Percentiles rank a stretch among this genome's conserved stretches.
These are phyloP conservation scores for Lolium rigidum DNA, from an alignment of 176 grass and related monocot species.

Conservation along the genomic window DNA sequence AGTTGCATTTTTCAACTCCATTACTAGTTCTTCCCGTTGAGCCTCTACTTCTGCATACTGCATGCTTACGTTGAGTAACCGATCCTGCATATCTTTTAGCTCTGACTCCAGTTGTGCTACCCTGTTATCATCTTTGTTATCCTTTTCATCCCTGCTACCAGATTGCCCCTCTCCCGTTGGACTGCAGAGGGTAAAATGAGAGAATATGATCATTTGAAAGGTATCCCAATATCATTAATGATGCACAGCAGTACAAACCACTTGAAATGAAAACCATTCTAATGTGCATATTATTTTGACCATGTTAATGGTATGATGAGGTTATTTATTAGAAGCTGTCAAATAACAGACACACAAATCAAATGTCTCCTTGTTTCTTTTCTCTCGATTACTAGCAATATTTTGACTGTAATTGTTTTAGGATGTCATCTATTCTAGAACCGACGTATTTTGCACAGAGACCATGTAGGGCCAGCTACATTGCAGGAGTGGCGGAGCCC, in stretches of 20 bases:
- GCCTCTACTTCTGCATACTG: constrained; percentile 88
- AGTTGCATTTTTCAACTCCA: constrained; percentile 73
- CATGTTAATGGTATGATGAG: not conserved
- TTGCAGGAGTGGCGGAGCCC: not conserved
- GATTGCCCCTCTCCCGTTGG: constrained; percentile 40
- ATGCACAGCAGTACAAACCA: not conserved
- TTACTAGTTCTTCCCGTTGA: constrained; percentile 79
- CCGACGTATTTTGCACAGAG: not conserved
- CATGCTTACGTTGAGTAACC: constrained; percentile 72
- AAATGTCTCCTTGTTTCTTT: constrained; percentile 18
- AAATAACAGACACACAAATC: not conserved
- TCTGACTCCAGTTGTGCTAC: constrained; percentile 77
- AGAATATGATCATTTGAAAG: constrained; percentile 36
- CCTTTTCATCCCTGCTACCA: constrained; percentile 22
- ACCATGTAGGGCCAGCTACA: not conserved
- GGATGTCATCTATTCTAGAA: constrained; percentile 4
- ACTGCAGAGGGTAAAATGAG: constrained; percentile 41
- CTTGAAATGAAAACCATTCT: constrained; percentile 22
- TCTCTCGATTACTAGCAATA: not conserved
- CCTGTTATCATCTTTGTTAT: constrained; percentile 52
- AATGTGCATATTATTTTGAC: constrained; percentile 10
- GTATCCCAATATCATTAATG: constrained; percentile 4
- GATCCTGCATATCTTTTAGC: constrained; percentile 80
- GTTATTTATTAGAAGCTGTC: constrained; percentile 1
- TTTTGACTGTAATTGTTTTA: not conserved